A percentile compares a stretch with the other conserved stretches of the same genome.
Conservation (phyloP, 495 filamentous ascomycete genomes). For the Cairneyella variabilis region DNA sequence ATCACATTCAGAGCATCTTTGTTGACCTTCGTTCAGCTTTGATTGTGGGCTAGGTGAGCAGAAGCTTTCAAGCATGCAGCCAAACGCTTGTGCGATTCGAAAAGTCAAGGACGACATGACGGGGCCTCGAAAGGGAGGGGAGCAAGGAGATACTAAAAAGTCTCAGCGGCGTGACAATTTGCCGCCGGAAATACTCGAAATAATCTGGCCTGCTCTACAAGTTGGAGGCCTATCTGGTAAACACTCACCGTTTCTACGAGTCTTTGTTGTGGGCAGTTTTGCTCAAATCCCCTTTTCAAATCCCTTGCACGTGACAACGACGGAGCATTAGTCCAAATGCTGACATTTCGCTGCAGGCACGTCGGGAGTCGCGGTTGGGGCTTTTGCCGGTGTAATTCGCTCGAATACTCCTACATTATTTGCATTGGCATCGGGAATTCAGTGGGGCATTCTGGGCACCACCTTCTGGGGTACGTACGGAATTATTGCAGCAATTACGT, state of each 20-base stretch:
- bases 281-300: neutral
- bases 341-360: constrained; percentile 18
- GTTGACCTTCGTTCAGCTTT: too few relatives aligned
- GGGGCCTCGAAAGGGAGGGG: neutral
- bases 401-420: constrained; percentile 64
- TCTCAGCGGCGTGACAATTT: constrained; percentile 1
- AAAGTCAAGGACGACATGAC: constrained; percentile 24
- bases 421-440: constrained; percentile 65
- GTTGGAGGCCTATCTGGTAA: constrained; percentile 26
- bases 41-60: too few relatives aligned
- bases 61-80: constrained; percentile 24
- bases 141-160: neutral
- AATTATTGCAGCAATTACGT: too few relatives aligned
- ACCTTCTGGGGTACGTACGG: constrained; percentile 67
- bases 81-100: constrained; percentile 17
- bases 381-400: constrained; percentile 60
- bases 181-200: constrained; percentile 20
- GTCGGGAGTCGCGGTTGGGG: constrained; percentile 22
- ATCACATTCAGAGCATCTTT: too few relatives aligned
- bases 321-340: neutral
- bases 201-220: constrained; percentile 25
- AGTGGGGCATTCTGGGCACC: constrained; percentile 74
- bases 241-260: neutral
- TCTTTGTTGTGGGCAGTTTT: neutral
- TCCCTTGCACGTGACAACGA: constrained; percentile 14